These are phyloP conservation scores for Pythium dissimile DNA, from an alignment of 352 stramenopile species.

Conservation along the genomic window DNA sequence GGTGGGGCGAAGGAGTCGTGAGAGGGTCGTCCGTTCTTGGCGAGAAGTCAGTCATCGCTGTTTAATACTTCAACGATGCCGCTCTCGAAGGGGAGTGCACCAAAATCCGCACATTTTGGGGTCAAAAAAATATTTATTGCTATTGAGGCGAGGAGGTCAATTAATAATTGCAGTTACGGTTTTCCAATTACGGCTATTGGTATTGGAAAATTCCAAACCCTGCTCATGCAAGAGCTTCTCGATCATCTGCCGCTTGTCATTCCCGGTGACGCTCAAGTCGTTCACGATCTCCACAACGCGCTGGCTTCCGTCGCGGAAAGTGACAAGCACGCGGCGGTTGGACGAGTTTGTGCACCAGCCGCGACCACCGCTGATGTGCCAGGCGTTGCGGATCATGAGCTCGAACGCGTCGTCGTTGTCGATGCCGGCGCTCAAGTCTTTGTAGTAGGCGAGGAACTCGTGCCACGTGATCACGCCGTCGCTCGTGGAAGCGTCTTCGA, in stretches of 20 bases:
- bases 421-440: slow-evolving; percentile 82
- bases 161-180: too few relatives aligned
- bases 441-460: slow-evolving; percentile 91
- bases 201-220: too few relatives aligned
- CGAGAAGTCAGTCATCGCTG: not conserved
- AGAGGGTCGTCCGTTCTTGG: not conserved
- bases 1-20: not conserved
- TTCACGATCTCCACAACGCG: slow-evolving; percentile 69
- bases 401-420: slow-evolving; percentile 83
- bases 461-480: slow-evolving; percentile 71
- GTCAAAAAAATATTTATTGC: too few relatives aligned
- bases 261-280: slow-evolving; percentile 48
- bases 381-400: slow-evolving; percentile 83
- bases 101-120: too few relatives aligned
- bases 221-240: slow-evolving; percentile 43
- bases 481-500: slow-evolving; percentile 33
- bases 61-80: not conserved
- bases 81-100: not conserved
- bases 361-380: slow-evolving; percentile 78
- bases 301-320: slow-evolving; percentile 64
- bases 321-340: slow-evolving; percentile 68
- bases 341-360: slow-evolving; percentile 77
- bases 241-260: slow-evolving; percentile 51
- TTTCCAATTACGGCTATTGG: too few relatives aligned
- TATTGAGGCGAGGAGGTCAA: too few relatives aligned